A percentile compares a stretch with the other conserved stretches of the same genome.
Evolutionary conservation across 768 basidiomycete species (phyloP).

Genomic region (Suillus ampliporus): DNA sequence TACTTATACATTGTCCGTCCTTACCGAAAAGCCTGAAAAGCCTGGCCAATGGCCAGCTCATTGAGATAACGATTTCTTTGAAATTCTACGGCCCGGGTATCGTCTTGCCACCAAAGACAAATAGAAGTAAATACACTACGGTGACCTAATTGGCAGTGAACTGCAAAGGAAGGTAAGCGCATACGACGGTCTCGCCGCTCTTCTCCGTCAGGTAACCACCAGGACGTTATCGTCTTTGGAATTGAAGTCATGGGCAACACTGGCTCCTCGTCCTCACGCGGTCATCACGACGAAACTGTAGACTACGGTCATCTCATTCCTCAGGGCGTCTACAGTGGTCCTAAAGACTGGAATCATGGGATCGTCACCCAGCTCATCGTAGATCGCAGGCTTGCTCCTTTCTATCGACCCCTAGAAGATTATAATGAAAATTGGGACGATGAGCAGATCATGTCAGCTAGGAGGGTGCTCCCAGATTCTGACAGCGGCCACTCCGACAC

Average conservation of each 20-base stretch:
- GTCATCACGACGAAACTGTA: slow-evolving; percentile 81
- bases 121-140: slow-evolving; percentile 13
- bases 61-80: background rate
- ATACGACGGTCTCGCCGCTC: slow-evolving; percentile 6
- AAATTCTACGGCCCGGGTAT: background rate
- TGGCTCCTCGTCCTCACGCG: slow-evolving; percentile 73
- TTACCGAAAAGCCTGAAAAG: background rate
- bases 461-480: slow-evolving; percentile 67
- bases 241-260: slow-evolving; percentile 74
- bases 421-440: slow-evolving; percentile 90
- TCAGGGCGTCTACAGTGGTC: slow-evolving; percentile 85
- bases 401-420: slow-evolving; percentile 95
- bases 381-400: slow-evolving; percentile 89
- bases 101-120: slow-evolving; percentile 15
- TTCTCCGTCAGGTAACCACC: slow-evolving; percentile 1
- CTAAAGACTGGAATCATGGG: slow-evolving; percentile 88
- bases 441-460: slow-evolving; percentile 81
- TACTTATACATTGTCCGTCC: background rate
- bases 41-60: background rate
- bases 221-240: slow-evolving; percentile 7
- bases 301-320: slow-evolving; percentile 84
- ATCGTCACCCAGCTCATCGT: slow-evolving; percentile 88
- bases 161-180: slow-evolving; percentile 10
- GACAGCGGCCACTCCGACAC: slow-evolving; percentile 50
- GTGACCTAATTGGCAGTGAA: slow-evolving; percentile 18